Percentiles rank a stretch among this genome's conserved stretches.
Evolutionary conservation across 2,329 filamentous ascomycete species (phyloP).

Genomic region (Colletotrichum scovillei): DNA sequence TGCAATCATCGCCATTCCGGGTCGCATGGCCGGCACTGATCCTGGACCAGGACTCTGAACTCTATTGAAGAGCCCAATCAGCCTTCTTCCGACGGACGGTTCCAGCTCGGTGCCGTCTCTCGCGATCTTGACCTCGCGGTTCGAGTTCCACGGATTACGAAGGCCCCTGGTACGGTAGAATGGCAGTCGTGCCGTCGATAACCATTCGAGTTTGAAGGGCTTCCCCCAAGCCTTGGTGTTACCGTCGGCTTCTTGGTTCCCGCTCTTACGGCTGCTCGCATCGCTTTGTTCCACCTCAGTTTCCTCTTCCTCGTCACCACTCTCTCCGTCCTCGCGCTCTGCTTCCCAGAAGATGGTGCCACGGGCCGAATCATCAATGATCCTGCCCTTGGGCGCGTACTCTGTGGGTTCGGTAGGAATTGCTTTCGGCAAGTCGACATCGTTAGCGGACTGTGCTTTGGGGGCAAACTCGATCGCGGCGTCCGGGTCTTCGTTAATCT

Average conservation of each 20-base stretch:
- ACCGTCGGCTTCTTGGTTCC: slow-evolving; percentile 53
- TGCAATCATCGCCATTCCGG: slow-evolving; percentile 49
- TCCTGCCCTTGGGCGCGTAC: slow-evolving; percentile 82
- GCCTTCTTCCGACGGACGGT: slow-evolving; percentile 78
- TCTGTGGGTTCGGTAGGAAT: slow-evolving; percentile 84
- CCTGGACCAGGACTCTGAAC: slow-evolving; percentile 51
- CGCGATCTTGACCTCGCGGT: slow-evolving; percentile 95
- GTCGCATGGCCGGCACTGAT: slow-evolving; percentile 42
- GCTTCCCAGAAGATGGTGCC: slow-evolving; percentile 98
- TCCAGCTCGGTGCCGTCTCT: slow-evolving; percentile 95
- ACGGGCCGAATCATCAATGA: slow-evolving; percentile 92
- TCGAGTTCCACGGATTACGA: slow-evolving; percentile 94
- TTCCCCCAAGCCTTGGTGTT: slow-evolving; percentile 83
- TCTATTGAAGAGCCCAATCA: slow-evolving; percentile 83
- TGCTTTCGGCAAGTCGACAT: slow-evolving; percentile 78
- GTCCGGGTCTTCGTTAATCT: slow-evolving; percentile 81
- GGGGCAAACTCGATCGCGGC: slow-evolving; percentile 77
- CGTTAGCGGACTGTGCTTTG: slow-evolving; percentile 67
- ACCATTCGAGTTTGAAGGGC: slow-evolving; percentile 91
- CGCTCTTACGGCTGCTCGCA: slow-evolving; percentile 44
- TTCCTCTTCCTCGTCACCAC: slow-evolving; percentile 59
- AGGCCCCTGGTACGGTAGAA: slow-evolving; percentile 91
- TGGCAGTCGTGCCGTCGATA: slow-evolving; percentile 83
- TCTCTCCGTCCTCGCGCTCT: slow-evolving; percentile 66
- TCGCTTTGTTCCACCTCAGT: slow-evolving; percentile 57